Base-by-base conservation (phyloP, 352 stramenopile genomes). In the Phytophthora vignae region DNA sequence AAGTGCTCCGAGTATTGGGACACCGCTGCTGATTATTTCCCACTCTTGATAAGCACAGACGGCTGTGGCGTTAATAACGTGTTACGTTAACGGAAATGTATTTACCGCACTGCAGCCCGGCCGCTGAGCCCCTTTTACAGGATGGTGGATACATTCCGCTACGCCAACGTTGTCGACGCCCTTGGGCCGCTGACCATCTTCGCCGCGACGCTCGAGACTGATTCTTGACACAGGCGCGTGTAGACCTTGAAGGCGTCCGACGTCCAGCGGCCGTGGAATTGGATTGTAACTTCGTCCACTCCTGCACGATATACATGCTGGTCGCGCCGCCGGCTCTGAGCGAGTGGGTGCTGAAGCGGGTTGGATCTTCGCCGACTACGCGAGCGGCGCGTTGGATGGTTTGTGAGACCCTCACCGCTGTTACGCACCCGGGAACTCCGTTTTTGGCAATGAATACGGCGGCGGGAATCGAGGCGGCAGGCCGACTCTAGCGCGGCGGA, bases 201-300 rank as follows among this genome's bases (percentile, higher is more conserved):
- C 1, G 25, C 10, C 2, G 38, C 62, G 53, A 69, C 14, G 4
- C 1, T 1, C 0, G 22, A 29, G 0, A 52, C 27, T 0, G 40
- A 50, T 6, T 69, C 27, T 1, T 11, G 2, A n/a, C 62, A 52
- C 12, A 52, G 9, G 7, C 40, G 38, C 0, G 53, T 69, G 62
- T 62, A 69, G 1, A 50, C 2, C n/a, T 62, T 62, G 53, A 57
- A 69, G 1, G 29, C 22, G 27, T 63, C 38, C 2, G 40, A 69
- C 0, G 40, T n/a, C 53, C 62, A 63, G 1, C 62, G 17, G 0
- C 61, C 61, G 27, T 69, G 61, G 2, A 69, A 57, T 29, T 61
- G 53, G n/a, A 69, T 61, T 2, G 36, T 69, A 2, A 68, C 10
- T 0, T 6, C 10, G 27, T 69, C 53, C 6, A 62, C 40, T 1